Conservation (phyloP, 2,329 filamentous ascomycete species). For the Botryotinia calthae region DNA sequence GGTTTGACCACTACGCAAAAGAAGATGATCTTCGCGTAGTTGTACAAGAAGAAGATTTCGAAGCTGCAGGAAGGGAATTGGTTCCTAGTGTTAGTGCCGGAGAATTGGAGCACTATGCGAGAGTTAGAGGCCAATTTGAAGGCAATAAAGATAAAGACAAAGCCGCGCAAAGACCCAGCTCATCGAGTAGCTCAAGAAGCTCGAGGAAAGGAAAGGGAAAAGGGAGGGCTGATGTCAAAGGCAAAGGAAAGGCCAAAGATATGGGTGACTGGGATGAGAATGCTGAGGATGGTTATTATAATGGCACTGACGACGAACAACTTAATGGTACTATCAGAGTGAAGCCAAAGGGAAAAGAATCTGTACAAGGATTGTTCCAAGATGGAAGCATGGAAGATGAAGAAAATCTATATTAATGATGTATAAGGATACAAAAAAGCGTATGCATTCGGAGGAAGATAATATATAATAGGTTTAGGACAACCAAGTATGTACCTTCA, state of each 20-base stretch:
- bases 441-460: neutral
- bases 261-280: slow-evolving; percentile 39
- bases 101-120: slow-evolving; percentile 87
- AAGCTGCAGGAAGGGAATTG: slow-evolving; percentile 75
- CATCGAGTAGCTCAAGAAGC: slow-evolving; percentile 16
- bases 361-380: slow-evolving; percentile 36
- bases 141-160: slow-evolving; percentile 47
- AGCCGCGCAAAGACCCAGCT: slow-evolving; percentile 1
- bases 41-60: slow-evolving; percentile 86
- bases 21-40: slow-evolving; percentile 80
- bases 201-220: slow-evolving; percentile 33
- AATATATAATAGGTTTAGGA: neutral
- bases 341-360: slow-evolving; percentile 50
- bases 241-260: slow-evolving; percentile 41
- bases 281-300: slow-evolving; percentile 33
- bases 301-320: slow-evolving; percentile 20
- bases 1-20: slow-evolving; percentile 88
- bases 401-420: slow-evolving; percentile 39
- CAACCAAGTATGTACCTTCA: neutral
- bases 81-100: slow-evolving; percentile 92
- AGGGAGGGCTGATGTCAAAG: slow-evolving; percentile 22
- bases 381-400: slow-evolving; percentile 36
- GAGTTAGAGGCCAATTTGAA: slow-evolving; percentile 80
- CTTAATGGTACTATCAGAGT: slow-evolving; percentile 13
- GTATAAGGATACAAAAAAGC: neutral